Evolutionary conservation across 371 early-diverging fungal genomes (phyloP), one percentile per base, ranked within the genome.

Genomic region (Capillidium heterosporum): DNA sequence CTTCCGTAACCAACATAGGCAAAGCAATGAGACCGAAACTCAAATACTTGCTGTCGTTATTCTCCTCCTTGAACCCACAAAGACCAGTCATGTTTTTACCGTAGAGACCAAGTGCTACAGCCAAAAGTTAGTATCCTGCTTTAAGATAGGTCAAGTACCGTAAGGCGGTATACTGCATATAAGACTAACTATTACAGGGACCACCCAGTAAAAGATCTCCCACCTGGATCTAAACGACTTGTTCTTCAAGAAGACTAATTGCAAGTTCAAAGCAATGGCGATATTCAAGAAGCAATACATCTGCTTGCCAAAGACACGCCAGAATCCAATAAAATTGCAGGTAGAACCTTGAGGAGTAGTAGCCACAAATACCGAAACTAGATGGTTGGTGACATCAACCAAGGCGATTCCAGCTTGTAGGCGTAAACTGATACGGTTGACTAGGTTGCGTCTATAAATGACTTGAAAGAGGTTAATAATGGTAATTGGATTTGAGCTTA

Each of bases 271-370:
- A 2, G 53, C 41, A 40, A 53, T 53, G 7, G 24, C 39, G 8
- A 53, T 39, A 29, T 53, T 53, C 3, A 53, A n/a, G 8, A 32
- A 39, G 10, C 31, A 40, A 24, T 53, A 53, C 53, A 53, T 53
- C 39, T 53, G 53, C 3, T 13, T 17, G 7, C 31, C 17, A 35
- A 31, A 31, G 17, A 35, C 15, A 19, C 39, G 31, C 23, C 35
- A 24, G 19, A 53, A 53, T 24, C 35, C 53, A 19, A 53, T 17
- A 1, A 53, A 53, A 17, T 15, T 23, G 23, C 53, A 53, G 21
- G 29, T 5, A 5, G 8, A 0, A 21, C 53, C 53, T 0, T 10
- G 23, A 17, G 17, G 17, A 7, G 23, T 19, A 17, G 15, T 10
- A 40, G 4, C 10, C 3, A 17, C 17, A 23, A 44, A 44, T 5